Evolutionary conservation across 2,329 filamentous ascomycete species (phyloP).

Genomic region (Orbilia javanica): DNA sequence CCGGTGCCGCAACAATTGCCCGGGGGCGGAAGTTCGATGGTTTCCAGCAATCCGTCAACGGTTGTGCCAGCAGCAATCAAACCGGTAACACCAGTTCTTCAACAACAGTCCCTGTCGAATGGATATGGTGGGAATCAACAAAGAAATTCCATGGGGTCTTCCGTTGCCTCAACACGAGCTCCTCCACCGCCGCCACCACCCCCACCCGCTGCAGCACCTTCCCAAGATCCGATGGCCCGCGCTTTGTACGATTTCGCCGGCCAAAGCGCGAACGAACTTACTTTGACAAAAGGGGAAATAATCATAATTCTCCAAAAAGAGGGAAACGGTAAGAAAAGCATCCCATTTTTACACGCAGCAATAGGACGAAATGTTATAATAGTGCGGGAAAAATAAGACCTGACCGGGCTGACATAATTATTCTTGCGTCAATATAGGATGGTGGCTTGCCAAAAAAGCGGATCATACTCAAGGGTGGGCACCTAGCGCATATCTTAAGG

Average conservation of each 20-base stretch:
- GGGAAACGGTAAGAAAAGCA: constrained; percentile 80
- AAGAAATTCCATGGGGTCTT: constrained; percentile 41
- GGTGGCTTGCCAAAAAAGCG: constrained; percentile 90
- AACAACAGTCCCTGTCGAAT: constrained; percentile 38
- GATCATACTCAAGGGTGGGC: constrained; percentile 83
- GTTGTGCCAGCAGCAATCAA: constrained; percentile 28
- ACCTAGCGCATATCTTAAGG: constrained; percentile 92
- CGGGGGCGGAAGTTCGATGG: constrained; percentile 64
- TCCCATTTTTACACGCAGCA: background rate
- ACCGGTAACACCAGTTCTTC: constrained; percentile 25
- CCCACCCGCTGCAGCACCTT: constrained; percentile 73
- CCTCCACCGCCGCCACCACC: constrained; percentile 73
- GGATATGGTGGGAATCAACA: constrained; percentile 41
- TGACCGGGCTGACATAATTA: constrained; percentile 63
- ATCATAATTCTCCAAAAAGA: constrained; percentile 95
- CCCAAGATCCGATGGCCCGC: constrained; percentile 82
- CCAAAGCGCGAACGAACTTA: constrained; percentile 82
- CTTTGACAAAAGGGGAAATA: constrained; percentile 81
- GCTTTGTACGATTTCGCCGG: constrained; percentile 93
- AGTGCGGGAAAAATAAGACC: background rate
- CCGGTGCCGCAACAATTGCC: constrained; percentile 53
- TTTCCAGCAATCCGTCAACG: constrained; percentile 50
- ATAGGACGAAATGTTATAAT: background rate
- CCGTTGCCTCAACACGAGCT: constrained; percentile 66
- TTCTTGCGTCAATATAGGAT: constrained; percentile 72